phyloP scores from a whole-genome alignment of 495 filamentous ascomycete species.

The Margaritispora aquatica region DNA sequence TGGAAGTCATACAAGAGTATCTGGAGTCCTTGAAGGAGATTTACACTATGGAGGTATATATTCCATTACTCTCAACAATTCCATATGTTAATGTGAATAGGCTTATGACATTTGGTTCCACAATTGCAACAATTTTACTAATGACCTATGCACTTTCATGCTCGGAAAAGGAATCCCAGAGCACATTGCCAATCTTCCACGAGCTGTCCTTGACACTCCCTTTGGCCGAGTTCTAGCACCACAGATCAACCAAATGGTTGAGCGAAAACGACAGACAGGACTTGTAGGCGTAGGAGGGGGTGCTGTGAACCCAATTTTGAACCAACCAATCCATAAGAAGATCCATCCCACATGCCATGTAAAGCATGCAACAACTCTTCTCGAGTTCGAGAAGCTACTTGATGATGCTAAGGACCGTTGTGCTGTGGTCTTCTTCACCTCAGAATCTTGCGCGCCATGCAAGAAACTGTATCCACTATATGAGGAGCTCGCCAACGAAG shows the following conservation, averaged over 20 bases:
- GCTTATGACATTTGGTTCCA: constrained; percentile 80
- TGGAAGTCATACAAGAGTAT: constrained; percentile 85
- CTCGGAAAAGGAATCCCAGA: constrained; percentile 84
- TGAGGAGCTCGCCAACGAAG: constrained; percentile 70
- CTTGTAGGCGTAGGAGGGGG: constrained; percentile 43
- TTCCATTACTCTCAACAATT: background rate
- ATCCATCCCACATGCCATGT: constrained; percentile 25
- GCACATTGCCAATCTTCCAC: constrained; percentile 83
- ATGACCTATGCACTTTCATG: constrained; percentile 87
- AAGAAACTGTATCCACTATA: constrained; percentile 78
- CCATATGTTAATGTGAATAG: constrained; percentile 31
- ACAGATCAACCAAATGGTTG: constrained; percentile 68
- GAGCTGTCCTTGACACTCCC: constrained; percentile 80
- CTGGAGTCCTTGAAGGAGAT: constrained; percentile 74
- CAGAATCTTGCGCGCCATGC: constrained; percentile 80
- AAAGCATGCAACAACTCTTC: constrained; percentile 32
- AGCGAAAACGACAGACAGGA: constrained; percentile 52
- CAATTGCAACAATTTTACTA: constrained; percentile 98
- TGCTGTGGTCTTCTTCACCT: constrained; percentile 90
- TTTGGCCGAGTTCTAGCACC: constrained; percentile 88
- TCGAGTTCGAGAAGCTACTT: constrained; percentile 56
- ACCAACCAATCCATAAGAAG: background rate
- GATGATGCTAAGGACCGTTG: constrained; percentile 53
- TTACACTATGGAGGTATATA: constrained; percentile 70
- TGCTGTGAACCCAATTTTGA: constrained; percentile 20